phyloP scores from a whole-genome alignment of 2,329 filamentous ascomycete genomes.

The Alternaria sp. region DNA sequence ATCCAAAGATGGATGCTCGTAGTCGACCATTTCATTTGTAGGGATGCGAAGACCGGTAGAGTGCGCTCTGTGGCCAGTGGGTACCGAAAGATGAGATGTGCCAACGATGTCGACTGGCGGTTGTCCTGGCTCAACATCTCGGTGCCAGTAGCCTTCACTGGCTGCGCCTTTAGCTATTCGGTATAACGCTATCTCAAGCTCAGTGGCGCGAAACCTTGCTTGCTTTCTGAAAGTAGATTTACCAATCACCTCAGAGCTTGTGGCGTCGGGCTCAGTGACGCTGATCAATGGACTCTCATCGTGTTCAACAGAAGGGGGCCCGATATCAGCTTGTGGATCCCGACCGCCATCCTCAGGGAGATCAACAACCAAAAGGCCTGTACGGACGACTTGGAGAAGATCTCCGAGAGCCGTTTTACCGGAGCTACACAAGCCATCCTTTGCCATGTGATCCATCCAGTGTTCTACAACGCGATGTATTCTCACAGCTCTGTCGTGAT shows the following conservation, averaged over 20 bases:
- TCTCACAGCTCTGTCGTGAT: not conserved
- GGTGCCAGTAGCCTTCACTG: too few species aligned
- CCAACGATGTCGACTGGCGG: not conserved
- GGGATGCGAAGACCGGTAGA: not conserved
- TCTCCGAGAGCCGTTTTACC: slow-evolving; percentile 1
- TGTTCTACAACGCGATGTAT: not conserved
- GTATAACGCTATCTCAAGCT: too few species aligned
- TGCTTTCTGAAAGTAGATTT: too few species aligned
- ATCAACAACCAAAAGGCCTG: slow-evolving; percentile 2
- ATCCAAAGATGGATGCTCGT: slow-evolving; percentile 1
- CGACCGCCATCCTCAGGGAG: too few species aligned
- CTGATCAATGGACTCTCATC: too few species aligned
- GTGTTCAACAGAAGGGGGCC: too few species aligned
- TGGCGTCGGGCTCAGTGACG: too few species aligned
- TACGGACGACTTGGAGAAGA: slow-evolving; percentile 6
- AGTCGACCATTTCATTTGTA: not conserved
- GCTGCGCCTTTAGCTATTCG: too few species aligned
- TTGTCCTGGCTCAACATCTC: not conserved
- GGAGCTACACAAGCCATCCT: not conserved
- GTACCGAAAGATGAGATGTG: not conserved
- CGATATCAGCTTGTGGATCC: too few species aligned
- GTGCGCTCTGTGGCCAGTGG: too few species aligned
- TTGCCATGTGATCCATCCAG: slow-evolving; percentile 10
- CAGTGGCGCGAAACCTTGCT: too few species aligned
- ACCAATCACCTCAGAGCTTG: too few species aligned